Conservation (phyloP, 441 rosid species). For the Syzygium syzygioides region DNA sequence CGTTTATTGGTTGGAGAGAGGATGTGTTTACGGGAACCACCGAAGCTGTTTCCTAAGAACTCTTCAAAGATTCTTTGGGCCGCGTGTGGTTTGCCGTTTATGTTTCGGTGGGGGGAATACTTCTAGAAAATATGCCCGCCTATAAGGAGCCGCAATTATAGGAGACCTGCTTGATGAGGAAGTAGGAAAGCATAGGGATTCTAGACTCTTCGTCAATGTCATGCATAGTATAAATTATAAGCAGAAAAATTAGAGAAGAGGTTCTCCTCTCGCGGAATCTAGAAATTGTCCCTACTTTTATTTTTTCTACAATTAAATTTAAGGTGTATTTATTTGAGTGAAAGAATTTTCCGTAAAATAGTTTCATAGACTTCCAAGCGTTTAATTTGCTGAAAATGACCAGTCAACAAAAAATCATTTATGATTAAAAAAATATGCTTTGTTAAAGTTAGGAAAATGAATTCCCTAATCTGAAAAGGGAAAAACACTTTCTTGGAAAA, state of each 20-base stretch:
- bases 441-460: background rate
- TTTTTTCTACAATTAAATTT: background rate
- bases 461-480: background rate
- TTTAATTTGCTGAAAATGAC: background rate
- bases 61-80: background rate
- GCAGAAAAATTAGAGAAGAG: background rate
- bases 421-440: background rate
- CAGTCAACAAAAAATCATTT: rapidly evolving
- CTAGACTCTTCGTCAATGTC: background rate
- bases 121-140: background rate
- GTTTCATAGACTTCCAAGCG: rapidly evolving
- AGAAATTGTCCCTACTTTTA: background rate
- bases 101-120: background rate
- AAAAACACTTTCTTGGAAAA: background rate
- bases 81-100: background rate
- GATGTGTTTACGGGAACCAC: background rate
- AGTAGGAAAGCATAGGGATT: background rate
- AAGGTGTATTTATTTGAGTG: background rate
- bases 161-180: background rate
- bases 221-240: background rate
- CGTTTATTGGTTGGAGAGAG: background rate
- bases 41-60: background rate
- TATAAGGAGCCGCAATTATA: background rate
- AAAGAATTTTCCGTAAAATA: rapidly evolving
- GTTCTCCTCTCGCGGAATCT: rapidly evolving